phyloP scores from a whole-genome alignment of 805 yeast genomes.

The Wickerhamiella spandovensis region DNA sequence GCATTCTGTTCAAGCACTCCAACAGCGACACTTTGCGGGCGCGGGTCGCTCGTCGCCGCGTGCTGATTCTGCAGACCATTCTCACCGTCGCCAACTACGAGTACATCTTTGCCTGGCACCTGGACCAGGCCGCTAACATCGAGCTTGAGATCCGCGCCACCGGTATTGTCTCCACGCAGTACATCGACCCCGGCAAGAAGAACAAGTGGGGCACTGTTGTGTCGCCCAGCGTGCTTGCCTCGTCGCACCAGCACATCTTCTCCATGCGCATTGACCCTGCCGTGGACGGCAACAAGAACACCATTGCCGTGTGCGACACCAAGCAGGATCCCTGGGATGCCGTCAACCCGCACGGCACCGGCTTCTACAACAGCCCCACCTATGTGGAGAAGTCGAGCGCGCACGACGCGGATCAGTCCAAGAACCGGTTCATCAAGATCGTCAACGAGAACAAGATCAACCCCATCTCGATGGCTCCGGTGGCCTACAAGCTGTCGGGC shows the following conservation, averaged over 20 bases:
- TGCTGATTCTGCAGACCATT: slow-evolving; percentile 64
- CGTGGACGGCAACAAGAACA: slow-evolving; percentile 63
- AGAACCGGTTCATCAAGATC: slow-evolving; percentile 60
- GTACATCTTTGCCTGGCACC: slow-evolving; percentile 56
- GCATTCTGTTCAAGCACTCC: slow-evolving; percentile 63
- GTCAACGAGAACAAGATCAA: slow-evolving; percentile 62
- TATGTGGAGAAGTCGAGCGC: slow-evolving; percentile 56
- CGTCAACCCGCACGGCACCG: slow-evolving; percentile 55
- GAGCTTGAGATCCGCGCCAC: slow-evolving; percentile 74
- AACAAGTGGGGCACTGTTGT: slow-evolving; percentile 61
- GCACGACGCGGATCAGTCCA: slow-evolving; percentile 62
- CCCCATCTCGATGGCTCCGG: slow-evolving; percentile 56
- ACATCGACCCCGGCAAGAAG: slow-evolving; percentile 57
- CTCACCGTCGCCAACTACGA: slow-evolving; percentile 81
- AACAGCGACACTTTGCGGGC: slow-evolving; percentile 68
- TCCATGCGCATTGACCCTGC: slow-evolving; percentile 75
- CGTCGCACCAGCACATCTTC: slow-evolving; percentile 71
- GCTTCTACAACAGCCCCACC: slow-evolving; percentile 50
- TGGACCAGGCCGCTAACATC: slow-evolving; percentile 67
- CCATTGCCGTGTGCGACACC: slow-evolving; percentile 61
- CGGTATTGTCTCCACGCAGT: slow-evolving; percentile 76
- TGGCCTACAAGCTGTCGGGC: slow-evolving; percentile 60
- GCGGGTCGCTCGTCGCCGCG: slow-evolving; percentile 63
- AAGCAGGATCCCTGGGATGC: slow-evolving; percentile 43
- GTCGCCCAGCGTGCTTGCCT: slow-evolving; percentile 71